Conservation (phyloP, 192 early-diverging fungal genomes). For the Coemansia sp. region DNA sequence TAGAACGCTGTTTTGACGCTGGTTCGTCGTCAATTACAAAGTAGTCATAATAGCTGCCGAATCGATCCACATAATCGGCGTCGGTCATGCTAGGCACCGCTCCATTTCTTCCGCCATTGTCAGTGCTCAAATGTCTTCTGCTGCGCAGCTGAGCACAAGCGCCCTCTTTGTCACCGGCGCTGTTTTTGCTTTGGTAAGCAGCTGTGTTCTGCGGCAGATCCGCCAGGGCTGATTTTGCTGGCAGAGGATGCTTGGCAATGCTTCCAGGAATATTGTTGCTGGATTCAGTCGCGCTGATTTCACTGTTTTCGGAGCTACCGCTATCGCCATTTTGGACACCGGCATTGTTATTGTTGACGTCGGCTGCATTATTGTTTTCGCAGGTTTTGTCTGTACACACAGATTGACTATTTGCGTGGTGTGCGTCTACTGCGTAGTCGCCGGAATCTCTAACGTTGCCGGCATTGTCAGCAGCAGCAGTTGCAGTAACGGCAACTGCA, state of each 20-base stretch:
- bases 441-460: slow-evolving; percentile 15
- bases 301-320: background rate
- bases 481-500: background rate
- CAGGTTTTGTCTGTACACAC: slow-evolving; percentile 5
- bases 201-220: background rate
- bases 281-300: background rate
- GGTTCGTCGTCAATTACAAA: slow-evolving; percentile 17
- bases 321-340: background rate
- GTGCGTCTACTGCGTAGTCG: slow-evolving; percentile 13
- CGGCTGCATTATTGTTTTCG: slow-evolving; percentile 8
- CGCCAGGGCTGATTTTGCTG: background rate
- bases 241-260: background rate
- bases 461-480: background rate
- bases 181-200: slow-evolving; percentile 4
- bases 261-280: slow-evolving; percentile 1
- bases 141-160: background rate
- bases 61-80: slow-evolving; percentile 29
- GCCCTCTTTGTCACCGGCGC: background rate
- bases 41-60: slow-evolving; percentile 37
- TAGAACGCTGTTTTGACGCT: slow-evolving; percentile 12
- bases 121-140: slow-evolving; percentile 5
- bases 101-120: slow-evolving; percentile 9
- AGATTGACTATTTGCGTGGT: background rate
- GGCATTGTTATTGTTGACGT: slow-evolving; percentile 6
- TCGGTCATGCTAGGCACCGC: slow-evolving; percentile 12